Evolutionary conservation across 441 rosid genomes (phyloP), one percentile per base, ranked within the genome.

Genomic region (Croton laevigatus): DNA sequence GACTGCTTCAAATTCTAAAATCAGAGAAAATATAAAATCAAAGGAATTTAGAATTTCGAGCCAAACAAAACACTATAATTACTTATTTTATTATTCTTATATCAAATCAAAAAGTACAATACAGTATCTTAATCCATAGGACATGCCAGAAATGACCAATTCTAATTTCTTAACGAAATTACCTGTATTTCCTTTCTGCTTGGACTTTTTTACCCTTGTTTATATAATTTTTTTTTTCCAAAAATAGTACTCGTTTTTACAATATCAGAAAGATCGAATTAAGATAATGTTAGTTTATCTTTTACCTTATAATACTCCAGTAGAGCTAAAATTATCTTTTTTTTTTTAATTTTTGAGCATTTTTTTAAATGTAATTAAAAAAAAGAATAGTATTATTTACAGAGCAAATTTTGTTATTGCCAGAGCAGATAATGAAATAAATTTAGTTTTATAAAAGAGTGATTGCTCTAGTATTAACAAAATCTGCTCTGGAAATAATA

Each of bases 1-100:
- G 54, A 51, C 65, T n/a, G 54, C 57, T 73, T 76, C 82, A 59
- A 73, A 65, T 49, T 78, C 60, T 11, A 54, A 54, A 40, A 7
- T 9, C 8, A 12, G 14, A 23, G 11, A 7, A 12, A 0, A 17
- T 14, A 14, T 36, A 57, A 53, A n/a, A 53, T 37, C 22, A 14
- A 60, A 51, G 27, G 48, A 32, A 58, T 57, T 27, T 49, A 19
- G 54, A 32, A 48, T 71, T 54, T 36, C 17, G 59, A 44, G 55
- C 42, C 36, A 57, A 45, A 64, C 42, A 37, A 62, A 53, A 22
- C 32, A 45, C 61, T 55, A 27, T 27, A 27, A 27, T 27, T 27
- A n/a, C n/a, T n/a, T n/a, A n/a, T n/a, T n/a, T n/a, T n/a, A 27
- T 27, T 27, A 27, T 3, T 13, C 1, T 8, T n/a, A 4, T 8